Base-by-base conservation (phyloP, 345 rosid genomes). In the Ricinus communis region DNA sequence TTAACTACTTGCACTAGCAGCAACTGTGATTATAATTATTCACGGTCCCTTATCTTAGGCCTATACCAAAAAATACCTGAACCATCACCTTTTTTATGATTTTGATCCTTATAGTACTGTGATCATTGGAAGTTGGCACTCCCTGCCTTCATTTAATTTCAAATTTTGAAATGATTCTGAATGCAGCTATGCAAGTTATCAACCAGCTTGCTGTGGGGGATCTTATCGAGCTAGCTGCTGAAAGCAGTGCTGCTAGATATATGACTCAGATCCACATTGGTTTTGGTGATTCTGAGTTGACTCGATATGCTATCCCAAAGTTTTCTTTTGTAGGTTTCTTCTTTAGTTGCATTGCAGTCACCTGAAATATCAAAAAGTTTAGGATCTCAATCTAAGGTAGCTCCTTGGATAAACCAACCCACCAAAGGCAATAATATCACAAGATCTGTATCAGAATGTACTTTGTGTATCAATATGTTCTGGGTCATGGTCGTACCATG, bases 281-380 rank as follows among this genome's bases (percentile, higher is more conserved):
- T 62, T 46, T 66, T 14, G 52, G 51, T 16, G 66, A 50, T 63
- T 59, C 71, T n/a, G 68, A 36, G 53, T 59, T 51, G 28, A 10
- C 68, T 69, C 33, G 69, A 71, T 81, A 77, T 66, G 65, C 66
- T 59, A 33, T 60, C 62, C 40, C 16, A 49, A 0, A 67, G 62
- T 55, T 22, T 12, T 54, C 63, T 38, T 66, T 24, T 18, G 1
- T 24, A 16, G 12, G 5, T 43, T 28, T 47, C 43, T 45, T 56
- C 31, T 59, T 28, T 13, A 16, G 41, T 58, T 70, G 30, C 68
- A 69, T 31, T 41, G 16, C 38, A 14, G 62, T 13, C 62, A n/a
- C 28, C 18, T 60, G 2, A 31, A 55, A 28, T 64, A 16, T 54
- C 21, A 22, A 11, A 15, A 28, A 28, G 43, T 65, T 28, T 65